These are phyloP conservation scores for Rubia peregrina DNA, from an alignment of 305 asterid genomes.

Conservation along the genomic window DNA sequence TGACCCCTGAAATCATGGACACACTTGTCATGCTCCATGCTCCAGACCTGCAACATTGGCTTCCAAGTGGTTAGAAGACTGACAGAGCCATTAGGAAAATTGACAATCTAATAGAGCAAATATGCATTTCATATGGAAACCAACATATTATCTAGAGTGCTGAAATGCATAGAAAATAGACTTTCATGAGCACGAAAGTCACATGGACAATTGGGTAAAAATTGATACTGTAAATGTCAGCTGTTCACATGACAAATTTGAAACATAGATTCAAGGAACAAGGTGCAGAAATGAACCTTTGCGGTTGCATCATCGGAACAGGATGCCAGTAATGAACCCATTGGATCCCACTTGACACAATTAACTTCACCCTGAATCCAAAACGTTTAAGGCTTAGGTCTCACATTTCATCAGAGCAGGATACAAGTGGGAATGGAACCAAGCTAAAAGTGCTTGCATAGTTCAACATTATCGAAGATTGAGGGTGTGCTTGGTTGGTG, in stretches of 20 bases:
- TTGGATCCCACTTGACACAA: slow-evolving; percentile 32
- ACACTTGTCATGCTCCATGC: slow-evolving; percentile 23
- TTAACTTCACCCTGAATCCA: slow-evolving; percentile 30
- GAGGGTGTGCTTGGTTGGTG: no score
- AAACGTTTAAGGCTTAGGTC: background rate
- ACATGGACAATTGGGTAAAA: background rate
- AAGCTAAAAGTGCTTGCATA: background rate
- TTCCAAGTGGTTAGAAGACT: slow-evolving; percentile 2
- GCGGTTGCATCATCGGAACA: slow-evolving; percentile 30
- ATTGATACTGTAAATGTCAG: background rate
- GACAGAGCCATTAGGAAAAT: background rate
- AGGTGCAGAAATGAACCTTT: slow-evolving; percentile 19
- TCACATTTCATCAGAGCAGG: background rate
- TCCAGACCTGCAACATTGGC: slow-evolving; percentile 29
- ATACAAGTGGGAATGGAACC: background rate
- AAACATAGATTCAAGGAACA: background rate
- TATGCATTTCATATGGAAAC: background rate
- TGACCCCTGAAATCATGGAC: slow-evolving; percentile 27
- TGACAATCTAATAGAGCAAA: background rate
- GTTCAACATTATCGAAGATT: no score
- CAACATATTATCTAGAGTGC: background rate
- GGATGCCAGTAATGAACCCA: slow-evolving; percentile 25
- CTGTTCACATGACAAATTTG: background rate
- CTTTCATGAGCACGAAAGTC: slow-evolving; percentile 2
- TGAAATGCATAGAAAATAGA: background rate